Evolutionary conservation across 176 grass and related monocot species (phyloP).

Genomic region (Zizania latifolia): DNA sequence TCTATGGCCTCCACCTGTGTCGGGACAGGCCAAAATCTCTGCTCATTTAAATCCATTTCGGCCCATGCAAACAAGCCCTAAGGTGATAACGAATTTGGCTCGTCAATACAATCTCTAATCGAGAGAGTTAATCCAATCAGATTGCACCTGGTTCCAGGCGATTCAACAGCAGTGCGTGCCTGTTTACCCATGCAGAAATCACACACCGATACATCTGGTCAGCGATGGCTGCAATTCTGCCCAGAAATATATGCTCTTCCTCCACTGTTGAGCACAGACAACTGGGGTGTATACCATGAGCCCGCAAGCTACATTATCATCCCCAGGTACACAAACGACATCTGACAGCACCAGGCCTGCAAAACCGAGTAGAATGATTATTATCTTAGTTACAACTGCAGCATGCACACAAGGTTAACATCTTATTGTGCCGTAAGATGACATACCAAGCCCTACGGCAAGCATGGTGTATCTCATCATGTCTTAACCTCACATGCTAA

Average conservation of each 20-base stretch:
- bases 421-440: neutral
- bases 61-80: no score
- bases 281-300: neutral
- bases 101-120: no score
- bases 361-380: neutral
- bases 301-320: neutral
- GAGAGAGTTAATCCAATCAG: no score
- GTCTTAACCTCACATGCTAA: slow-evolving; percentile 24
- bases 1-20: no score
- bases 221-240: neutral
- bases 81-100: no score
- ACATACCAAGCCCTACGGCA: slow-evolving; percentile 19
- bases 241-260: no score
- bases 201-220: no score
- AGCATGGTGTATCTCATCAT: slow-evolving; percentile 17
- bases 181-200: no score
- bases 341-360: neutral
- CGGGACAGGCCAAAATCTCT: no score
- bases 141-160: no score
- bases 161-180: no score
- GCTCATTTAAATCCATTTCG: no score
- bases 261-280: neutral
- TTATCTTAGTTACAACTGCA: neutral
- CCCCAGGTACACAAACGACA: neutral
- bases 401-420: slow-evolving; percentile 11